Evolutionary conservation across 768 basidiomycete genomes (phyloP), one percentile per base, ranked within the genome.

Genomic region (Macrolepiota albuminosa): DNA sequence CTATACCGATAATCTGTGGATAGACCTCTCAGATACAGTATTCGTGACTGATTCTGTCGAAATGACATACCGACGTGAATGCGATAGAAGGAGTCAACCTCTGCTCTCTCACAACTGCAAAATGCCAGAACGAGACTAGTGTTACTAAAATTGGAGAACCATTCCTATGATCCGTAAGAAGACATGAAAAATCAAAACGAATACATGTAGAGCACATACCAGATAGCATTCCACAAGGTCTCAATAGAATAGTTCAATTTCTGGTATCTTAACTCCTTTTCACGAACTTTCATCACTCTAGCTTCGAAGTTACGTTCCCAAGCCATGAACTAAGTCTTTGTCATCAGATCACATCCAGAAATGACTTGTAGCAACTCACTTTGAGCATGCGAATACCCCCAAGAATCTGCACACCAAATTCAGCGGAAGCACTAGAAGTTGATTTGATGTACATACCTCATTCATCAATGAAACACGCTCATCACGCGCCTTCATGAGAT

Each of bases 331-430:
- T 89, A 66, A 11, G 11, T 21, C 26, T 11, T 26, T 9, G 26
- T 56, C 16, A 3, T 62, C 4, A 59, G 56, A 58, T 56, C 49
- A 16, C 39, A 37, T 1, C 24, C 5, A n/a, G 18, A 33, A 29
- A 42, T 6, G 2, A 40, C 54, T 14, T 9, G 4, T 29, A 11
- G 31, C 29, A 49, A 52, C 52, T 31, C 42, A 80, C 79, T 67
- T 96, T 95, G 65, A 95, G 84, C 92, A 95, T 95, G 34, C 93
- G 82, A 59, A 95, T 95, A 13, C 84, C 93, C 51, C 92, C 92
- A 10, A 95, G 76, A 61, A 95, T 84, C 87, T 95, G 60, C 18
- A 51, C 10, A 55, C 11, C 16, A 36, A 33, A 40, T 11, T 39
- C 29, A 47, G 18, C 13, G 6, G 42, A 33, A 21, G 24, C 4